phyloP scores from a whole-genome alignment of 345 rosid species.

The Eucalyptus rudis region DNA sequence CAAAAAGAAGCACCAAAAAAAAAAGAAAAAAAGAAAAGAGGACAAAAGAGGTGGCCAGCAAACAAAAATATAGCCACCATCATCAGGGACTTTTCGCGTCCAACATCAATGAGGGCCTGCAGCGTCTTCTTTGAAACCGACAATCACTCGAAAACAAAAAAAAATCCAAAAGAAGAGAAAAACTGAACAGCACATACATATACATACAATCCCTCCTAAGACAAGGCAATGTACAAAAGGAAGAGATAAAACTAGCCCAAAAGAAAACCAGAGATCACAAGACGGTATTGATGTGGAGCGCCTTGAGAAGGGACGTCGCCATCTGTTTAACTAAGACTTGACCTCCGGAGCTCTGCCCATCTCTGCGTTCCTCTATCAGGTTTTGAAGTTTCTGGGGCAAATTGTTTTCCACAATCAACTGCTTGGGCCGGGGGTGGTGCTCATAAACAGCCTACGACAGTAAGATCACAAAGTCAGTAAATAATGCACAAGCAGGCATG shows the following conservation, averaged over 20 bases:
- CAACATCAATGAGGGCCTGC: not conserved
- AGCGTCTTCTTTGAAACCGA: not conserved
- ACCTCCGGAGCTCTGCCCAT: conserved; percentile 92
- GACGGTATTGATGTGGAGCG: conserved; percentile 87
- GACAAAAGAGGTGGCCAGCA: not conserved
- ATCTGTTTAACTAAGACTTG: conserved; percentile 95
- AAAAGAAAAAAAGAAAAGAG: not conserved
- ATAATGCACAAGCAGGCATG: not conserved
- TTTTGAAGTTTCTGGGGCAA: conserved; percentile 76
- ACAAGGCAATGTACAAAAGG: not conserved
- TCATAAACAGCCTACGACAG: conserved; percentile 78
- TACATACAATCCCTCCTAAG: not conserved
- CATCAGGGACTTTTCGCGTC: not conserved
- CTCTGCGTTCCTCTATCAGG: conserved; percentile 93
- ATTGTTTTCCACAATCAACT: conserved; percentile 91
- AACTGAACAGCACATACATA: not conserved
- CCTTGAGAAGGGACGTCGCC: conserved; percentile 96
- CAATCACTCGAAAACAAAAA: not conserved
- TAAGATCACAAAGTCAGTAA: not conserved
- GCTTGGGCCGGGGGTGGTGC: conserved; percentile 98
- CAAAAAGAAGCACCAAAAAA: not conserved
- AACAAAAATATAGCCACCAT: not conserved
- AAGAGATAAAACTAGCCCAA: not conserved
- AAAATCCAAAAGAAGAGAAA: not conserved
- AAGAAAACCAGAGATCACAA: conserved; percentile 16